Base-by-base conservation (phyloP, 768 basidiomycete genomes). In the Tylopilus subfusipes region DNA sequence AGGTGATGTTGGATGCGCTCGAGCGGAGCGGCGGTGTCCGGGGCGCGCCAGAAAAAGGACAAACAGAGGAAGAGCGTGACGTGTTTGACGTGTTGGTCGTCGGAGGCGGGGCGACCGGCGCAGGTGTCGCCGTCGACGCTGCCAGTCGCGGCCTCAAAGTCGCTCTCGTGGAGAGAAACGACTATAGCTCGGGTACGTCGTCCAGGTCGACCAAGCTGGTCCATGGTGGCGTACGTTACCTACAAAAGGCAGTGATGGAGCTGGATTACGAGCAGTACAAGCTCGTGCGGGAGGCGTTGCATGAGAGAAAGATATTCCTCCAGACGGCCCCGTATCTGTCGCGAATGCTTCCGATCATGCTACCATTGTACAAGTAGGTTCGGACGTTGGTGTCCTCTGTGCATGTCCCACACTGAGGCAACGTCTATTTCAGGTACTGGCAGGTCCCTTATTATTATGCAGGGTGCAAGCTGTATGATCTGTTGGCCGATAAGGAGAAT, bases 131-230 rank as follows among this genome's bases (percentile, higher is more conserved):
- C 9, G 81, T 99, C 13, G 96, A 98, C 70, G 96, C 96, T 42
- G 93, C 90, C 6, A 90, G 84, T 64, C 76, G 96, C 53, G 95
- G 97, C 0, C 77, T 99, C 42, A 90, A 85, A 67, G 96, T 98
- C 14, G 96, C 92, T 0, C 75, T 98, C 54, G 94, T 98, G 0
- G 96, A 99, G 64, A 75, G 93, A 43, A 89, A 91, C 59, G 96
- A 99, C 68, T 99, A 96, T 59, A 82, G 85, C 62, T 82, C 90
- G 22, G 95, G 93, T 91, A 55, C 34, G 0, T 96, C 93, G 0
- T 96, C 93, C 7, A 98, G 98, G 68, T 94, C 93, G 9, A 98
- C 97, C 1, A 98, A 99, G 70, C 86, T 99, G 49, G 96, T 99
- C 1, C 97, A 99, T 73, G 96, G 96, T 16, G 96, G 96, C 36